Percentiles rank a stretch among this genome's conserved stretches.
phyloP scores from a whole-genome alignment of 202 grass and related monocot genomes.

The Panicum hallii region DNA sequence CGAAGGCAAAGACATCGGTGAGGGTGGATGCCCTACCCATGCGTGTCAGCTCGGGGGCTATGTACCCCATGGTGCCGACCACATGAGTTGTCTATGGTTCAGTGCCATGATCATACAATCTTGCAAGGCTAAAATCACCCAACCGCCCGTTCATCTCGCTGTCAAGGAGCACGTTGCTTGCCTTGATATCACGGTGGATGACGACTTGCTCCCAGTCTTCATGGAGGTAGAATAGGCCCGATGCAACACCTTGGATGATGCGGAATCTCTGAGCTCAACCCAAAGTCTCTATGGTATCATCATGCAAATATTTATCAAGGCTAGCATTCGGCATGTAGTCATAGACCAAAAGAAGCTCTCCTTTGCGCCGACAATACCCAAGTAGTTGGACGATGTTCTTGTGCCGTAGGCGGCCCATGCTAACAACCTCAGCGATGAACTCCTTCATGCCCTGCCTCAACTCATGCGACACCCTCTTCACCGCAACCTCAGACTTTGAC shows the following conservation, averaged over 20 bases:
- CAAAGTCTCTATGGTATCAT: background rate
- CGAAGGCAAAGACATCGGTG: constrained; percentile 17
- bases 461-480: constrained; percentile 48
- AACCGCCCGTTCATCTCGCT: background rate
- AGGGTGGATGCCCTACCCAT: background rate
- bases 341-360: constrained; percentile 12
- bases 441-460: constrained; percentile 52
- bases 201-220: constrained; percentile 27
- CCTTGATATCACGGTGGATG: constrained; percentile 4
- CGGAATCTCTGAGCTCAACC: background rate
- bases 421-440: constrained; percentile 40
- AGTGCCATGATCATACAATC: constrained; percentile 28
- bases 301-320: constrained; percentile 11
- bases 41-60: background rate
- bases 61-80: constrained; percentile 2
- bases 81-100: constrained; percentile 15
- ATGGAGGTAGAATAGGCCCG: constrained; percentile 6
- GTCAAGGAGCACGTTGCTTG: constrained; percentile 30
- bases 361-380: constrained; percentile 9
- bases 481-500: constrained; percentile 16
- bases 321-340: constrained; percentile 8
- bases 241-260: constrained; percentile 10
- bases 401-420: constrained; percentile 33
- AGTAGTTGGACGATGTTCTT: constrained; percentile 6
- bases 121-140: constrained; percentile 31